phyloP scores from a whole-genome alignment of 352 stramenopile genomes.

The Thalassiosira livingstoniorum region DNA sequence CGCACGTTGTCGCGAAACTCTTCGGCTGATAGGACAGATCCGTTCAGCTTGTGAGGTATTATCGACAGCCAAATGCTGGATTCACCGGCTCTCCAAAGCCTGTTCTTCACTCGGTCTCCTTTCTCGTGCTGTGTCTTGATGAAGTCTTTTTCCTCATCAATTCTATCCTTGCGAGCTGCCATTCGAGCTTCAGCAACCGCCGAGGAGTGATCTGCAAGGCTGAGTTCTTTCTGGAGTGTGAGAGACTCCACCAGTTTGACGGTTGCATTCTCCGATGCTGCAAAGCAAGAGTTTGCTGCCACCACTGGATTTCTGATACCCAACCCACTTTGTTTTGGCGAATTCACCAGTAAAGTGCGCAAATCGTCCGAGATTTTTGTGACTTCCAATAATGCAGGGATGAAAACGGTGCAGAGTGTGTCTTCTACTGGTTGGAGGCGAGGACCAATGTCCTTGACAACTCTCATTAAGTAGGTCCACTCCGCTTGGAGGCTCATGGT shows the following conservation, averaged over 20 bases:
- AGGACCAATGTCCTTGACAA: conserved; percentile 20
- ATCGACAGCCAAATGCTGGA: conserved; percentile 17
- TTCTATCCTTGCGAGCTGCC: neutral
- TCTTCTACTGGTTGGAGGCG: conserved; percentile 45
- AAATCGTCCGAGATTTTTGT: conserved; percentile 13
- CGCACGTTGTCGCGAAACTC: conserved; percentile 51
- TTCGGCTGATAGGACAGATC: conserved; percentile 35
- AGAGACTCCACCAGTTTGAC: conserved; percentile 8
- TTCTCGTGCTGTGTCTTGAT: neutral
- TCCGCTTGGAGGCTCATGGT: conserved; percentile 46
- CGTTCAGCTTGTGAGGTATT: conserved; percentile 23
- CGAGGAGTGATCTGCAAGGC: neutral
- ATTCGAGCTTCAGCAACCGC: neutral
- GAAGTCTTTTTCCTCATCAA: neutral
- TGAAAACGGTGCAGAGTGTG: conserved; percentile 22
- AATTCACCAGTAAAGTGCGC: conserved; percentile 8
- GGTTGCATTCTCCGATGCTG: conserved; percentile 5
- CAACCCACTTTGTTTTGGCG: conserved; percentile 26
- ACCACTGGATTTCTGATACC: conserved; percentile 41
- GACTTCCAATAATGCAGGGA: conserved; percentile 34
- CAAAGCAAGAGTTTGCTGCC: neutral
- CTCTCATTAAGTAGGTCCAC: conserved; percentile 52
- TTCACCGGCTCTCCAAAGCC: neutral
- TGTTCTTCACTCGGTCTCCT: neutral
- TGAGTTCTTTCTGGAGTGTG: neutral